phyloP scores from a whole-genome alignment of 305 asterid species.

The Rubia balearica region DNA sequence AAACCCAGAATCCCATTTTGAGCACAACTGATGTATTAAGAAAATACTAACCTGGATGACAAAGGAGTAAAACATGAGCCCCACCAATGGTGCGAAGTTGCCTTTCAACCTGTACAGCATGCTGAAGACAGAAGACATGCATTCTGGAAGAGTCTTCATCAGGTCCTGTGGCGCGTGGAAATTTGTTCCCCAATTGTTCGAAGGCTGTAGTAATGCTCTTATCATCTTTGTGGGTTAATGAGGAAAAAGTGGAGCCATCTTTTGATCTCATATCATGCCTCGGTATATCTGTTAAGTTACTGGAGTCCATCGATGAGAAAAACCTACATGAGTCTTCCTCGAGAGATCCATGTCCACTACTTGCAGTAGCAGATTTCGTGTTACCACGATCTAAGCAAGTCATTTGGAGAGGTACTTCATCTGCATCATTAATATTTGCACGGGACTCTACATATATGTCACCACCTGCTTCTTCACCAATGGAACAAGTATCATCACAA shows the following conservation, averaged over 20 bases:
- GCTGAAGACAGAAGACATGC: slow-evolving; percentile 96
- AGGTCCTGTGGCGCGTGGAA: slow-evolving; percentile 37
- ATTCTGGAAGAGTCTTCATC: slow-evolving; percentile 87
- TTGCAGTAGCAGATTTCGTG: slow-evolving; percentile 18
- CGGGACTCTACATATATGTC: slow-evolving; percentile 1
- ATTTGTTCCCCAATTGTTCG: slow-evolving; percentile 28
- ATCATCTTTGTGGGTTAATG: slow-evolving; percentile 32
- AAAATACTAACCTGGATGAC: slow-evolving; percentile 81
- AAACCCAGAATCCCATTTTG: neutral
- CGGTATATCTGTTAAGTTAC: slow-evolving; percentile 30
- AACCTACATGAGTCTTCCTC: slow-evolving; percentile 26
- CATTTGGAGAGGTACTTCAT: slow-evolving; percentile 14
- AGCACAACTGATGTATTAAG: neutral
- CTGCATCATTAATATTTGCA: slow-evolving; percentile 17
- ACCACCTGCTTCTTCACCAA: neutral
- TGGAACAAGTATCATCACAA: slow-evolving; percentile 20
- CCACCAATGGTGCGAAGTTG: slow-evolving; percentile 77
- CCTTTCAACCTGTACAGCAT: slow-evolving; percentile 76
- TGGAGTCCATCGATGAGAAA: slow-evolving; percentile 30
- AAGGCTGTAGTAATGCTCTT: slow-evolving; percentile 25
- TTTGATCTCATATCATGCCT: slow-evolving; percentile 32
- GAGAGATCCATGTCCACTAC: slow-evolving; percentile 28
- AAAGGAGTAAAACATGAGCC: slow-evolving; percentile 62
- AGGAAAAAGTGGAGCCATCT: slow-evolving; percentile 23
- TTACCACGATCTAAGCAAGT: slow-evolving; percentile 29